phyloP scores from a whole-genome alignment of 106 monocot species.

The Triglochin maritima region DNA sequence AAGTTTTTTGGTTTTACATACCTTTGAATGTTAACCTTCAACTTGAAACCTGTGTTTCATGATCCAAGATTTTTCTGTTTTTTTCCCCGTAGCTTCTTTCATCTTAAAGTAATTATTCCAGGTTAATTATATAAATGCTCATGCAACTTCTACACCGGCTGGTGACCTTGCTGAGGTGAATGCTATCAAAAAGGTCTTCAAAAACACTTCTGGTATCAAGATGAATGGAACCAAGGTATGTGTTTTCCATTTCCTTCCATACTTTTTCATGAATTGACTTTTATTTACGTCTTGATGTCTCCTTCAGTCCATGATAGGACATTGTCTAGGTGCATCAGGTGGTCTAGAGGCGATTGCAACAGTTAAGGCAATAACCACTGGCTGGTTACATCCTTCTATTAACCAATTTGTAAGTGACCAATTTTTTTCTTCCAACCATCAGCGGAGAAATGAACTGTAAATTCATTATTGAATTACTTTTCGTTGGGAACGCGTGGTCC shows the following conservation, averaged over 20 bases:
- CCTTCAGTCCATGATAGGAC: constrained; percentile 94
- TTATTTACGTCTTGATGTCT: not conserved
- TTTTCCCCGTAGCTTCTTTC: not conserved
- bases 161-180: constrained; percentile 98
- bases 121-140: constrained; percentile 99
- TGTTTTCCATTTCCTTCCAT: not conserved
- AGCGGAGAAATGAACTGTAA: too few relatives aligned
- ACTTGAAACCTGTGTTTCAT: not conserved
- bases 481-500: too few relatives aligned
- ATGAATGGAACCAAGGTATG: constrained; percentile 91
- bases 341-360: constrained; percentile 96
- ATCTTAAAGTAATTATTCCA: constrained; percentile 12
- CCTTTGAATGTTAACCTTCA: too few relatives aligned
- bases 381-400: constrained; percentile 84
- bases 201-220: constrained; percentile 66
- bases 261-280: not conserved
- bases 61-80: not conserved
- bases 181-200: constrained; percentile 93
- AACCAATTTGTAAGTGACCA: constrained; percentile 86
- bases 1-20: not conserved
- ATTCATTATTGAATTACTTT: too few relatives aligned
- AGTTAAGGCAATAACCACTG: constrained; percentile 88
- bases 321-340: constrained; percentile 92
- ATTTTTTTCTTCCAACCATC: not conserved
- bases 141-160: constrained; percentile 97